Evolutionary conservation across 2,329 filamentous ascomycete genomes (phyloP).

Genomic region (Rutstroemia sydowiana): DNA sequence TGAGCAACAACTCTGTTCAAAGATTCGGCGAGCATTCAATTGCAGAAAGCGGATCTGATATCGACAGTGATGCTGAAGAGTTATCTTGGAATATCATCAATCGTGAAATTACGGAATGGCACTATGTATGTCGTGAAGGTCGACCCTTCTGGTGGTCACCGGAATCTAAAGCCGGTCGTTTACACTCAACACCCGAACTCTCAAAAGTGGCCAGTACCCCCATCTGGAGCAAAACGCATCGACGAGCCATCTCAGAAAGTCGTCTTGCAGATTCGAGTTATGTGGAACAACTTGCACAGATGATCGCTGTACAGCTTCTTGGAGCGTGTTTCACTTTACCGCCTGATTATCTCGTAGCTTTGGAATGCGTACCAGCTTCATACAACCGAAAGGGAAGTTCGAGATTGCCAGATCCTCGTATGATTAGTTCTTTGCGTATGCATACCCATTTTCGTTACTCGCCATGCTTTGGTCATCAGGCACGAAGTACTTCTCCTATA

Average conservation of each 20-base stretch:
- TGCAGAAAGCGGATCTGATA: background rate
- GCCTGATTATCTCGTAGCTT: slow-evolving; percentile 15
- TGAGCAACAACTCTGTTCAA: slow-evolving; percentile 17
- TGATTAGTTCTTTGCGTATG: slow-evolving; percentile 30
- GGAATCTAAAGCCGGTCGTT: slow-evolving; percentile 17
- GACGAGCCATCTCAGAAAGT: slow-evolving; percentile 17
- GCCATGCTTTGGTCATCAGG: slow-evolving; percentile 28
- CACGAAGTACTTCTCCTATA: slow-evolving; percentile 25
- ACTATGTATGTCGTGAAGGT: slow-evolving; percentile 26
- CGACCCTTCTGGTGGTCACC: slow-evolving; percentile 30
- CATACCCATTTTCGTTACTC: slow-evolving; percentile 29
- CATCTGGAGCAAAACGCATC: background rate
- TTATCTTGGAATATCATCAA: slow-evolving; percentile 25
- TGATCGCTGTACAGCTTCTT: slow-evolving; percentile 28
- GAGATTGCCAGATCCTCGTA: slow-evolving; percentile 18
- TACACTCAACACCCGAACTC: too few species aligned
- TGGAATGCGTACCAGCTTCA: background rate
- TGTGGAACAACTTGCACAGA: slow-evolving; percentile 24
- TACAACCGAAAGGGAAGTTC: slow-evolving; percentile 5
- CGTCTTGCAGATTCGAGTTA: slow-evolving; percentile 15
- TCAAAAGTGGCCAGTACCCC: too few species aligned
- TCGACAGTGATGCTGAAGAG: slow-evolving; percentile 13
- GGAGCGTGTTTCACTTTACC: slow-evolving; percentile 29
- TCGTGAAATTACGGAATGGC: slow-evolving; percentile 28
- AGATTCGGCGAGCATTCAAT: slow-evolving; percentile 14